These are phyloP conservation scores for Alternaria novae-zelandiae DNA, from an alignment of 2,329 filamentous ascomycete species.

Conservation along the genomic window DNA sequence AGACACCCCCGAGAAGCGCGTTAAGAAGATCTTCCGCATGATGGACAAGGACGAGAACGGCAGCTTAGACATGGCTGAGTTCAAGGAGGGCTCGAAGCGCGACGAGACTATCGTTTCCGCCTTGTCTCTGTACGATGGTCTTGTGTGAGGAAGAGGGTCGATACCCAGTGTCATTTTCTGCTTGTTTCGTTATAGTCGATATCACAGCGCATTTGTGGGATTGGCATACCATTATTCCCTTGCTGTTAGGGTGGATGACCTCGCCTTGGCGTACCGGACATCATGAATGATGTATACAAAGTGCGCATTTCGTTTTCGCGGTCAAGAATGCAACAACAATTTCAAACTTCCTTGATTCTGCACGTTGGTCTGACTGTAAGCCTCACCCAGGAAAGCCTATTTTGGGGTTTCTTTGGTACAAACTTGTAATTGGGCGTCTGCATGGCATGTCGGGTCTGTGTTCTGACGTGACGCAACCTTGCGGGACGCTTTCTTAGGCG, in stretches of 20 bases:
- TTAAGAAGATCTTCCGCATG: slow-evolving; percentile 98
- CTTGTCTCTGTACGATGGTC: slow-evolving; percentile 91
- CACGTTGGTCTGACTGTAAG: not conserved
- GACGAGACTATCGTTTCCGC: slow-evolving; percentile 99
- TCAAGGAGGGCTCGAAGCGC: slow-evolving; percentile 98
- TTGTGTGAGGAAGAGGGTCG: slow-evolving; percentile 67
- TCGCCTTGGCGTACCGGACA: slow-evolving; percentile 43
- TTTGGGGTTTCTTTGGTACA: not conserved
- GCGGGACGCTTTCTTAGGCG: slow-evolving; percentile 13
- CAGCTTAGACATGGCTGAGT: slow-evolving; percentile 94
- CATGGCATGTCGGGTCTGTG: not conserved
- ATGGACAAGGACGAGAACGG: slow-evolving; percentile 99
- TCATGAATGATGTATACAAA: slow-evolving; percentile 44
- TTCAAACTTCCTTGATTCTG: not conserved
- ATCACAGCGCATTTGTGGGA: slow-evolving; percentile 48
- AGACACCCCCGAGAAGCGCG: slow-evolving; percentile 97
- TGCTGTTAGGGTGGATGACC: slow-evolving; percentile 36
- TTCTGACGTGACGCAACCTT: not conserved
- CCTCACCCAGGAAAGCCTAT: not conserved
- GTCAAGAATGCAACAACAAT: slow-evolving; percentile 16
- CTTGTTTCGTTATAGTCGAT: slow-evolving; percentile 43
- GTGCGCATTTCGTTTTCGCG: slow-evolving; percentile 15
- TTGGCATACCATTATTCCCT: slow-evolving; percentile 39
- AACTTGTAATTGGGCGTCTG: not conserved
- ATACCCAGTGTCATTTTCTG: slow-evolving; percentile 38